Base-by-base conservation (phyloP, 2,329 filamentous ascomycete genomes). In the Plenodomus lindquistii region DNA sequence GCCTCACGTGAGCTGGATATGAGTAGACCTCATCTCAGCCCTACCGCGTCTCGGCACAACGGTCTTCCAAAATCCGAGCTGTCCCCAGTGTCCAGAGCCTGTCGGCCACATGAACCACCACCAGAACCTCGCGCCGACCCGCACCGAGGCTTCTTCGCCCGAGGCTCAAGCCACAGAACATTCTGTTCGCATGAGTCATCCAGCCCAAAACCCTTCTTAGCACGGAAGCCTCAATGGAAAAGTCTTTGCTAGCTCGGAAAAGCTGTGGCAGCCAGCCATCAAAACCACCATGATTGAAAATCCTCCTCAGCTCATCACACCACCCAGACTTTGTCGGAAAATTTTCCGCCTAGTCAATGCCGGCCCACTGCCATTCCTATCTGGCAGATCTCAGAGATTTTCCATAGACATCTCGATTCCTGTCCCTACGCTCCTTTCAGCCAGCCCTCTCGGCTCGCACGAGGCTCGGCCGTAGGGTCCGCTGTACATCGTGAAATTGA, bases 111-210 rank as follows among this genome's bases (percentile, higher is more conserved):
- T 31, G 46, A 37, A 31, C 36, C 24, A 31, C 4, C 27, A 27
- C 7, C 8, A 22, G 10, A 19, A 37, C n/a, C 39, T 41, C 47
- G 47, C 42, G 42, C 47, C 47, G 47, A 50, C 39, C 47, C 47
- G 47, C 47, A 27, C 41, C 46, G 46, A 48, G 46, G 31, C 21
- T 19, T 16, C n/a, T 41, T 18, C n/a, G 19, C 17, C 37, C 9
- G 27, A 31, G n/a, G 16, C 35, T 19, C 35, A 37, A 6, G 35
- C 35, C 16, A 37, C 35, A 20, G 35, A 37, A 37, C 16, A 18
- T 37, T 37, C 18, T 15, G 35, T 20, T 37, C 35, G 35, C 35
- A 20, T 37, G 3, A 5, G 15, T 20, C 4, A 18, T 37, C 18
- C 35, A 20, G 13, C 35, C 18, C 7, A 37, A 37, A 31, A 31